phyloP scores from a whole-genome alignment of 441 rosid species.

The Euphorbia celastroides region DNA sequence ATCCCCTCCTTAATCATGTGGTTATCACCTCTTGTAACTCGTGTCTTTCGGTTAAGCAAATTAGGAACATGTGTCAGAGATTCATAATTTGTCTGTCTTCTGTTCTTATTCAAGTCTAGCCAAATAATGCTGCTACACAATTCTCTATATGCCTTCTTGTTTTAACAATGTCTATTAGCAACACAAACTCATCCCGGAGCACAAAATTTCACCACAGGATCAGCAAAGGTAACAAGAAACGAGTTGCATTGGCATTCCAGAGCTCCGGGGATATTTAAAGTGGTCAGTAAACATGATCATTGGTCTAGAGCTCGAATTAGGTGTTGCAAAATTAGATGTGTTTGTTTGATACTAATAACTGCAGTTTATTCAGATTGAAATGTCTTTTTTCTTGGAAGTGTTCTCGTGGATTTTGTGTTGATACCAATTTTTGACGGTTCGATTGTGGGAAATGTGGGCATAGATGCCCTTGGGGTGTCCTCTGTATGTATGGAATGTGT shows the following conservation, averaged over 20 bases:
- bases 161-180: conserved; percentile 10
- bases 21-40: conserved; percentile 23
- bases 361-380: conserved; percentile 36
- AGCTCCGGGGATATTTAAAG: too few species aligned
- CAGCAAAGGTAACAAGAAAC: conserved; percentile 19
- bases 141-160: conserved; percentile 12
- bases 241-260: too few species aligned
- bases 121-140: conserved; percentile 13
- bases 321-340: conserved; percentile 44
- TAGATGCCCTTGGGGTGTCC: conserved; percentile 35
- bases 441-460: conserved; percentile 46
- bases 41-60: conserved; percentile 26
- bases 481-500: conserved; percentile 47
- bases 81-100: background rate
- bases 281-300: too few species aligned
- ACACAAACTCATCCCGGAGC: conserved; percentile 1
- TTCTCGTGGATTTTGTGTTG: conserved; percentile 37
- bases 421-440: conserved; percentile 24
- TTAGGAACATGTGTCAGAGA: conserved; percentile 22
- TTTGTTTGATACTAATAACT: conserved; percentile 34
- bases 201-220: conserved; percentile 11
- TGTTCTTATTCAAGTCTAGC: too few species aligned
- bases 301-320: conserved; percentile 33
- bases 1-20: conserved; percentile 20
- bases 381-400: conserved; percentile 49